Base-by-base conservation (phyloP, 1,139 yeast species). In the Zhuliangozyma blackwelliae region DNA sequence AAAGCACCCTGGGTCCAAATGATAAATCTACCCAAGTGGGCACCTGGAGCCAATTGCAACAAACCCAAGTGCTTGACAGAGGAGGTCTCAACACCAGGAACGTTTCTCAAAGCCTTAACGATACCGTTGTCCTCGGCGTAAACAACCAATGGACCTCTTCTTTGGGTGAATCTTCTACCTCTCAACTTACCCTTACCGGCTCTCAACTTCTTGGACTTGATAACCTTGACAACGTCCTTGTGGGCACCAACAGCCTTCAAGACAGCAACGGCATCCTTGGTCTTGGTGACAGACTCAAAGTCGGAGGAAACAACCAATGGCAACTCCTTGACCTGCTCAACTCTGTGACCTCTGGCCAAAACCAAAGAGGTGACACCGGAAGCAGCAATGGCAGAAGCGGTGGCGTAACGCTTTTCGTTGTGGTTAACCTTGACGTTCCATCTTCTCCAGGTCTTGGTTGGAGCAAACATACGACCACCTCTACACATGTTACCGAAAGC, bases 401-500 rank as follows among this genome's bases (percentile, higher is more conserved):
- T 90, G 57, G 99, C 99, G 75, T 90, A 92, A 78, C 97, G 92
- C 85, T 90, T 92, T 80, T 92, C 96, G 88, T 90, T 92, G 77
- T 89, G 97, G 96, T 92, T 92, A 63, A 92, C 96, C 85, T 89
- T 92, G 70, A 92, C 95, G 89, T 94, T 95, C 98, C 98, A 92
- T 79, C 84, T 89, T 86, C 98, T 89, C 98, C 98, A 92, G 75
- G 96, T 89, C 84, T 94, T 92, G 76, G 98, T 92, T 74, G 98
- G 98, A 74, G 98, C 97, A 68, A 92, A 92, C 97, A 92, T 92
- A 79, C 98, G 96, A 80, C 98, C 98, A 75, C 97, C 97, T 79
- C 98, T 92, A 84, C 98, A 92, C 98, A 92, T 92, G 94, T 92
- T 92, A 83, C 98, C 98, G 82, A 92, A 92, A 70, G 98, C 98